Base-by-base conservation (phyloP, 2,329 filamentous ascomycete species). In the Fusarium phyllophilum region DNA sequence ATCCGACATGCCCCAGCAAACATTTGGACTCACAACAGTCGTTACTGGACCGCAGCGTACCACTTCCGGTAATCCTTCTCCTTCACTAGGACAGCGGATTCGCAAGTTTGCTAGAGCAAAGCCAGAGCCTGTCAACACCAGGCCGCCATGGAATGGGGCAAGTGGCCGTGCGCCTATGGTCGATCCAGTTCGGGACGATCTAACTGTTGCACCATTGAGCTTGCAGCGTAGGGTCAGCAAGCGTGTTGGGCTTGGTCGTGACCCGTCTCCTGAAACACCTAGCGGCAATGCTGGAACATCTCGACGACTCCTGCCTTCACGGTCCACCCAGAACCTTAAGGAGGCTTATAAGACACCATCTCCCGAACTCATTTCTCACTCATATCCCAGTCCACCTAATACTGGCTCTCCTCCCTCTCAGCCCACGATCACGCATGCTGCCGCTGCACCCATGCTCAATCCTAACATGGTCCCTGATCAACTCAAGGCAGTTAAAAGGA, bases 111-210 rank as follows among this genome's bases (percentile, higher is more conserved):
- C 78, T 45, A 79, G 82, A 82, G 74, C 81, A 78, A 72, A 84
- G 78, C 80, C 73, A 77, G 83, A 76, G 72, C 79, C 76, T 69
- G 34, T 84, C 60, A 84, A 86, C 33, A 84, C 78, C 58, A 85
- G 86, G 29, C 89, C 90, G 10, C 86, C 90, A 65, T 95, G 93
- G 93, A 91, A 91, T 76, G 93, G 93, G 24, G 90, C 90, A 42
- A 94, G 91, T 79, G 93, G 93, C 34, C 89, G 93, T 73, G 87
- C 87, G 46, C 85, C 88, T 41, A 85, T 94, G 63, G 87, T 93
- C 39, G 86, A 87, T 49, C 90, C 92, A 8, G 87, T 94, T 42
- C 87, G 85, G 77, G 91, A 94, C 78, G 89, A 89, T 41, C 84
- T 83, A 46, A 83, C 85, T 66, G 87, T 87, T 20, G 82, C 87